Base-by-base conservation (phyloP, 176 grass and related monocot species). In the Cymbopogon citratus region DNA sequence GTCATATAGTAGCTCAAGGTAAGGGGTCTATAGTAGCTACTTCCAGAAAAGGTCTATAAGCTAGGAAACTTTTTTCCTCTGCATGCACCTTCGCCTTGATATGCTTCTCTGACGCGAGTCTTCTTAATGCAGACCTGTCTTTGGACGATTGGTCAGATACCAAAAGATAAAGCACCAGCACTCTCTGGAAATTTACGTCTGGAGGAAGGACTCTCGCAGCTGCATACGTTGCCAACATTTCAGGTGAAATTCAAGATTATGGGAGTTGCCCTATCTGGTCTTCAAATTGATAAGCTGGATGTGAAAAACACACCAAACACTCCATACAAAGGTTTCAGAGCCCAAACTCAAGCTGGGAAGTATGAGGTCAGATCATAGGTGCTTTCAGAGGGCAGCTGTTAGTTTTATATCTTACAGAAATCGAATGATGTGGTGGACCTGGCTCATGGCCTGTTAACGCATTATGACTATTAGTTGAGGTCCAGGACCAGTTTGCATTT, bases 251-350 rank as follows among this genome's bases (percentile, higher is more conserved):
- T 98, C 77, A 98, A 70, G 68, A 95, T 98, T 59, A 93, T 95
- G 90, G 96, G 96, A 78, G 82, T 87, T 74, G 96, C 92, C 3
- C 63, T 98, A 51, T 95, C 96, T 16, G 92, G 92, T 16, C 88
- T 98, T 84, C 96, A 93, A 84, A 95, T 98, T 75, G 88, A 98
- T 87, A 98, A 91, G 40, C 66, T 98, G 83, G 96, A 98, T 19
- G 69, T 95, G 3, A 93, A 73, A 82, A 95, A 91, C 57, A 88
- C 85, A 64, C 66, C 88, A 27, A 85, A 21, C 19, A 81, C 76
- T 81, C 95, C 92, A 70, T 98, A 91, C 72, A 98, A 98, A 86
- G 92, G 95, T 62, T 98, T 98, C n/a, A 89, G 95, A 63, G 92
- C 95, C 18, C 88, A 89, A 44, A 98, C 95, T 74, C 90, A 91